phyloP scores from a whole-genome alignment of 768 basidiomycete species.

The Kwoniella sp. region DNA sequence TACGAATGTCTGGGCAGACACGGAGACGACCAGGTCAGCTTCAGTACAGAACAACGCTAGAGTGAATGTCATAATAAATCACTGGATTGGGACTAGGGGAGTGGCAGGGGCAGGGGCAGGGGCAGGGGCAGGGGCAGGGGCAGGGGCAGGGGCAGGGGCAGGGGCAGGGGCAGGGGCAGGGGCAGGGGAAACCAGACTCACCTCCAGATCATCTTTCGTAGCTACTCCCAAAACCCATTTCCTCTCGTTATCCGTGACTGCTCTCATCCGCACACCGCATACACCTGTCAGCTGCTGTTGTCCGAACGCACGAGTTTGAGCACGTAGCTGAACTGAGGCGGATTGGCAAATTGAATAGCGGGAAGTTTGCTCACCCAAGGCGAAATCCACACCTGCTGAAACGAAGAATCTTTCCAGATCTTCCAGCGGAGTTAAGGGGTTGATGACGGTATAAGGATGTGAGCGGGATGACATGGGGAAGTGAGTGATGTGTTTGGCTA shows the following conservation, averaged over 20 bases:
- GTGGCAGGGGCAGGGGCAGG: too few relatives aligned
- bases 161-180: too few relatives aligned
- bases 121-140: too few relatives aligned
- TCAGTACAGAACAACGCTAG: too few relatives aligned
- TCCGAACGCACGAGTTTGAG: too few relatives aligned
- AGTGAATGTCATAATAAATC: too few relatives aligned
- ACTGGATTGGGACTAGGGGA: too few relatives aligned
- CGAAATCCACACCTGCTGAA: slow-evolving; percentile 37
- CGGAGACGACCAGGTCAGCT: neutral
- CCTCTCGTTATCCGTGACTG: slow-evolving; percentile 71
- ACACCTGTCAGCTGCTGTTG: neutral
- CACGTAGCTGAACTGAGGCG: too few relatives aligned
- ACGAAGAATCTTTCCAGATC: slow-evolving; percentile 78
- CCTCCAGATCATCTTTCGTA: slow-evolving; percentile 52
- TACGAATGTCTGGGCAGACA: slow-evolving; percentile 43
- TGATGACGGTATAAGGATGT: slow-evolving; percentile 62
- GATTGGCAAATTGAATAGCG: neutral
- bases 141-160: too few relatives aligned
- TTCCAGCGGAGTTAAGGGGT: slow-evolving; percentile 73
- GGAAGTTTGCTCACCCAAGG: slow-evolving; percentile 33
- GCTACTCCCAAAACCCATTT: slow-evolving; percentile 56
- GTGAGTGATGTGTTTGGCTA: slow-evolving; percentile 51
- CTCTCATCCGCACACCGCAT: neutral
- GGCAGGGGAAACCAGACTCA: too few relatives aligned
- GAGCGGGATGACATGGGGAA: slow-evolving; percentile 46